phyloP scores from a whole-genome alignment of 257 asterid species.

The Nemophila menziesii region DNA sequence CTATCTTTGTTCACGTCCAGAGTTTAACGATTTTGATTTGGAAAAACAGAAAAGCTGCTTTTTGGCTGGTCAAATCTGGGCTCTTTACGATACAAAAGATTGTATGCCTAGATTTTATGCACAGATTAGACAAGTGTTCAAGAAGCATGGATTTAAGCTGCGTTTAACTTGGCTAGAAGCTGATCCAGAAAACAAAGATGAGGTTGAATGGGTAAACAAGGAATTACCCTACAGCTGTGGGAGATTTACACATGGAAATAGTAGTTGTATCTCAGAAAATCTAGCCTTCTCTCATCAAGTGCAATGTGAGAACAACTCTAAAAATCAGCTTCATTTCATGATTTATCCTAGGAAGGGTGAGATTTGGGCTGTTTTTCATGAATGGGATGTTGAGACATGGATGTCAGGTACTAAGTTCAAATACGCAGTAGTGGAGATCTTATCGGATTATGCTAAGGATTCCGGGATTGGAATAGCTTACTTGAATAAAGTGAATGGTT shows the following conservation, averaged over 20 bases:
- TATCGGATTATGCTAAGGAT: conserved; percentile 25
- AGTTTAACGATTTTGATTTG: conserved; percentile 41
- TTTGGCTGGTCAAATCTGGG: conserved; percentile 43
- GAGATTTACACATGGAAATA: conserved; percentile 24
- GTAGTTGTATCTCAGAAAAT: conserved; percentile 10
- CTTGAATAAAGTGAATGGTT: conserved; percentile 42
- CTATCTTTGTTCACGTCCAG: no score
- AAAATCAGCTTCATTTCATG: conserved; percentile 13
- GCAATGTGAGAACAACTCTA: conserved; percentile 14
- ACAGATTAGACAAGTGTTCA: conserved; percentile 23
- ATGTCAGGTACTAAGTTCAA: conserved; percentile 19
- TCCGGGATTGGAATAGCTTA: conserved; percentile 25
- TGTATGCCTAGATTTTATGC: conserved; percentile 64
- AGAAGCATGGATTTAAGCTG: conserved; percentile 37
- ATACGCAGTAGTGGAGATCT: conserved; percentile 49
- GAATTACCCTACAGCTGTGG: conserved; percentile 51
- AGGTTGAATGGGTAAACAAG: conserved; percentile 24
- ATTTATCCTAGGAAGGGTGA: conserved; percentile 49
- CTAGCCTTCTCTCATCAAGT: conserved; percentile 41
- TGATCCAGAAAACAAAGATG: conserved; percentile 21
- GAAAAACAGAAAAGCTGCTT: conserved; percentile 24
- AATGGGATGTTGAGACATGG: conserved; percentile 39
- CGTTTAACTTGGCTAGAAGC: conserved; percentile 42
- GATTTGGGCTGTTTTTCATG: conserved; percentile 46
- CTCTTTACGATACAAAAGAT: conserved; percentile 41